Evolutionary conservation across 306 rosid species (phyloP).

Genomic region (Sicyos baderoa): DNA sequence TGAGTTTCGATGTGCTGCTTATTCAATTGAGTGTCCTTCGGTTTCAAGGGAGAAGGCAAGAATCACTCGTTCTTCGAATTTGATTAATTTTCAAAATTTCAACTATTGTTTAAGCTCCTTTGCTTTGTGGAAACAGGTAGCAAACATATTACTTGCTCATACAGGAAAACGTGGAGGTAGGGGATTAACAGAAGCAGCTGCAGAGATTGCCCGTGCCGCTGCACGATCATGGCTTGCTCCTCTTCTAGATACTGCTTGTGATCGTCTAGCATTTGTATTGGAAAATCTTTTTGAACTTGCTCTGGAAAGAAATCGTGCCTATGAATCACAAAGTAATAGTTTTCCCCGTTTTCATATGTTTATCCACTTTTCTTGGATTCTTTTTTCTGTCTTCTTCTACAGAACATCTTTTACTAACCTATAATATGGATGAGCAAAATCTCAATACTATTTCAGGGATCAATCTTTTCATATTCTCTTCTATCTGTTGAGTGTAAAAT

Average conservation of each 20-base stretch:
- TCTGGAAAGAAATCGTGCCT: slow-evolving; percentile 51
- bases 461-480: background rate
- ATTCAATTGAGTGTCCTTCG: slow-evolving; percentile 84
- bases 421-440: background rate
- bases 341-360: background rate
- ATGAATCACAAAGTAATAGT: slow-evolving; percentile 51
- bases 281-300: slow-evolving; percentile 85
- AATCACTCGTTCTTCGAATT: background rate
- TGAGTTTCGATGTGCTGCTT: slow-evolving; percentile 88
- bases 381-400: background rate
- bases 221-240: slow-evolving; percentile 98
- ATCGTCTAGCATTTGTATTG: slow-evolving; percentile 84
- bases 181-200: slow-evolving; percentile 89
- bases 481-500: background rate
- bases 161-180: slow-evolving; percentile 85
- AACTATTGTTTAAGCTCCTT: slow-evolving; percentile 3
- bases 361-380: background rate
- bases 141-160: slow-evolving; percentile 91
- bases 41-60: slow-evolving; percentile 93
- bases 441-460: background rate
- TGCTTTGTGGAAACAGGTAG: slow-evolving; percentile 50
- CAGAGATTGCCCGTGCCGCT: slow-evolving; percentile 95
- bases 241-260: slow-evolving; percentile 94
- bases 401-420: background rate
- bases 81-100: background rate